Evolutionary conservation across 768 basidiomycete genomes (phyloP), one percentile per base, ranked within the genome.

Genomic region (Tulasnella sp.): DNA sequence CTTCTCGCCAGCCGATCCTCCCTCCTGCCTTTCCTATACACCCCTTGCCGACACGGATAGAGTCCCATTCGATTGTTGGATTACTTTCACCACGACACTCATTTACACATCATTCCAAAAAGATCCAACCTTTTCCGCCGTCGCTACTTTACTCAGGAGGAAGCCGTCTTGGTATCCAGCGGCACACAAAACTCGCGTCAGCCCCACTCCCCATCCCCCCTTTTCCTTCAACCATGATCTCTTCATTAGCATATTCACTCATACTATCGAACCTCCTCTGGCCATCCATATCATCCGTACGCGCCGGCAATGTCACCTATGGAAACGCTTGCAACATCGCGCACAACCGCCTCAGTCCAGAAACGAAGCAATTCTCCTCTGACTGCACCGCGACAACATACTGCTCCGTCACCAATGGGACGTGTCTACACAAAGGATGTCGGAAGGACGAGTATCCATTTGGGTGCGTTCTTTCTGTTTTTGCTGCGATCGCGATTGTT

Each of bases 361-460:
- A 84, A 62, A 88, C 88, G n/a, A 87, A 79, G 70, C 84, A 88
- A 68, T 85, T 91, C 71, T 80, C 77, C 71, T 78, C 79, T 63
- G 85, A 93, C 68, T 92, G 91, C 73, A 80, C 86, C 69, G 74
- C 81, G 0, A 75, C 77, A 60, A 82, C 76, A 17, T 91, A 78
- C 71, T 93, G 88, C 70, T 76, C 78, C 10, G 68, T 73, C 2
- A 67, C 71, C 52, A 74, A 74, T 49, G 74, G 76, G 41, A 71
- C 69, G 17, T 94, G 90, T 71, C 71, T 76, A 23, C 70, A 73
- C 50, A 85, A 80, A 68, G 78, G 82, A 4, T 93, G 88, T 70
- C 78, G 91, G 64, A 79, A 72, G 64, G 88, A 91, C 67, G 80
- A 85, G 48, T 88, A 80, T 68, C 85, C 88, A 2, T 85, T 88